Conservation (phyloP, 2,329 filamentous ascomycete species). For the Davidsoniella virescens region DNA sequence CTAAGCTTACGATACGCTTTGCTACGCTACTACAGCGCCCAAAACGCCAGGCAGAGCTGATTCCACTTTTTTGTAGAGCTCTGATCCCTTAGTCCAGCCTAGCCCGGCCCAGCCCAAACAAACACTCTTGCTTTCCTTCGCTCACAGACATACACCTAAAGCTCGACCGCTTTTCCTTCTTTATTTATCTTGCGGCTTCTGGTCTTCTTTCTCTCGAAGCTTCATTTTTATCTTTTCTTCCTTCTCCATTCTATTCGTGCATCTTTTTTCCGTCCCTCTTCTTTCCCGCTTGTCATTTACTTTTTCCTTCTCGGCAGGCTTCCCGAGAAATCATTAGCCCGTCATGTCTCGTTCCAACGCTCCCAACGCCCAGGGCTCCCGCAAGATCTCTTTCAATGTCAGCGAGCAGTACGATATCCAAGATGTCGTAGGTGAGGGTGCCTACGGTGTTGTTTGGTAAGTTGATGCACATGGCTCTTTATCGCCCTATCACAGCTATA, state of each 20-base stretch:
- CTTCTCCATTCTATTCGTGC: neutral
- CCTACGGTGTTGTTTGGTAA: conserved; percentile 96
- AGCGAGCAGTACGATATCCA: conserved; percentile 99
- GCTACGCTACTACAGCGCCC: neutral
- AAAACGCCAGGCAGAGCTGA: neutral
- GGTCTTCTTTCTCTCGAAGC: neutral
- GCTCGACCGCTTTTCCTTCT: neutral
- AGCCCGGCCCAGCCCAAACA: neutral
- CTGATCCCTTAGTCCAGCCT: conserved; percentile 4
- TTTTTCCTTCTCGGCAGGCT: conserved; percentile 9
- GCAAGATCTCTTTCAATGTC: conserved; percentile 99
- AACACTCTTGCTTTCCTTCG: neutral
- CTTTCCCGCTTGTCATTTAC: neutral
- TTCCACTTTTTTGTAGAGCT: conserved; percentile 8
- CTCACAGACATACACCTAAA: neutral
- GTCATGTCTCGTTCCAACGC: conserved; percentile 41
- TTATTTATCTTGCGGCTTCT: neutral
- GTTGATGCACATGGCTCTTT: conserved; percentile 19
- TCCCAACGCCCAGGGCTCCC: conserved; percentile 44
- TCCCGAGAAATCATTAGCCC: conserved; percentile 5
- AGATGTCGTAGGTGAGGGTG: conserved; percentile 96
- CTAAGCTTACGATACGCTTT: too few relatives aligned
- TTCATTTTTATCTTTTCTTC: conserved; percentile 2
- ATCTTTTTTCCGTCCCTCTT: conserved; percentile 7
- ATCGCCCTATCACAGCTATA: neutral